Evolutionary conservation across 2,329 filamentous ascomycete genomes (phyloP).

Genomic region (Byssochlamys sp.): DNA sequence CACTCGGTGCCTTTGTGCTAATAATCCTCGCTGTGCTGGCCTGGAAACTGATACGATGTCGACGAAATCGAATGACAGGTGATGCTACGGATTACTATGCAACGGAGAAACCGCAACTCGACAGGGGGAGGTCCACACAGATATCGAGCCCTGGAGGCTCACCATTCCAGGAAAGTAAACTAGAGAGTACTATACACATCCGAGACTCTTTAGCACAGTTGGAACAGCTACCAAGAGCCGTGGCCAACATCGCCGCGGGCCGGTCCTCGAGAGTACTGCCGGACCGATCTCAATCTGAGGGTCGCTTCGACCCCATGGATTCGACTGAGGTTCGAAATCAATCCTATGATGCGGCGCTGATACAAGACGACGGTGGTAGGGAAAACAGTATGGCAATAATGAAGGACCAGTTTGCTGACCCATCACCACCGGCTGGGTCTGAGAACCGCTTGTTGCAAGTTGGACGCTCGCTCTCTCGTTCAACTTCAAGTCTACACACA

Average conservation of each 20-base stretch:
- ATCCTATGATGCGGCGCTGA: not conserved
- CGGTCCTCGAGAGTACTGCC: not conserved
- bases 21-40: conserved; percentile 15
- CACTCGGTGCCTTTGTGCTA: conserved; percentile 18
- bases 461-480: not conserved
- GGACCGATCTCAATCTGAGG: not conserved
- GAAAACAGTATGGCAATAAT: not conserved
- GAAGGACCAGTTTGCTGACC: not conserved
- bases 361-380: not conserved
- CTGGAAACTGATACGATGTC: conserved; percentile 15
- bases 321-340: not conserved
- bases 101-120: not conserved
- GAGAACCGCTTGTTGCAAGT: not conserved
- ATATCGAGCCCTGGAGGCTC: not conserved
- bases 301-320: not conserved
- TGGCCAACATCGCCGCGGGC: not conserved
- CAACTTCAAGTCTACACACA: not conserved
- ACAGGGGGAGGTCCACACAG: not conserved
- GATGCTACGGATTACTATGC: conserved; percentile 1
- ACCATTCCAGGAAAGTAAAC: not conserved
- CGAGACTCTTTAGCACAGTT: not conserved
- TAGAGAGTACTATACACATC: not conserved
- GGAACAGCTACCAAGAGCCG: not conserved
- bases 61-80: conserved; percentile 10
- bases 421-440: not conserved